These are phyloP conservation scores for Cephalotrichum gorgonifer DNA, from an alignment of 2,329 filamentous ascomycete species.

Conservation along the genomic window DNA sequence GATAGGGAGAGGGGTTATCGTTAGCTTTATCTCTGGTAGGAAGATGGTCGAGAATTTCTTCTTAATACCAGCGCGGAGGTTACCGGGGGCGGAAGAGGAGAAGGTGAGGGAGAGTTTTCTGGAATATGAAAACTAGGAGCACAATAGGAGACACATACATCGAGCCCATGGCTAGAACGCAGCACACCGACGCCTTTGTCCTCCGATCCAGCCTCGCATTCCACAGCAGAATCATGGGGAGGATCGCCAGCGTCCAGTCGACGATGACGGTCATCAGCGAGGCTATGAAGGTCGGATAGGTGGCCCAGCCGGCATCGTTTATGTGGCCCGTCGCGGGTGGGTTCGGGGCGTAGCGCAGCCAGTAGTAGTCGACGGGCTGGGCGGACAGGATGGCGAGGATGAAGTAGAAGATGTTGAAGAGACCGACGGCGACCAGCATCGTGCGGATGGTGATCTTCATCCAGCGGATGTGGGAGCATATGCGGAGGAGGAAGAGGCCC, in stretches of 20 bases:
- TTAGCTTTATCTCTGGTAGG: not conserved
- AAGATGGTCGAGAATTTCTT: not conserved
- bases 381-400: conserved; percentile 28
- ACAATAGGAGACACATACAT: too few relatives aligned
- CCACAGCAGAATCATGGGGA: too few relatives aligned
- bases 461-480: conserved; percentile 18
- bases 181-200: too few relatives aligned
- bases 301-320: not conserved
- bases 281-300: not conserved
- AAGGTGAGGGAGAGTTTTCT: too few relatives aligned
- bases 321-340: not conserved
- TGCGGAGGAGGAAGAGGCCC: conserved; percentile 26
- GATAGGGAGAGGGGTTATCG: not conserved
- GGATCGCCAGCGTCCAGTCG: too few relatives aligned
- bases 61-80: not conserved
- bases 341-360: conserved; percentile 20
- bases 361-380: conserved; percentile 24
- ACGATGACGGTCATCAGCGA: too few relatives aligned
- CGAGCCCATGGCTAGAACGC: too few relatives aligned
- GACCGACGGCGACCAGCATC: conserved; percentile 17
- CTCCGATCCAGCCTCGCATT: too few relatives aligned
- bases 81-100: not conserved
- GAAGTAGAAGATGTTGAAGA: conserved; percentile 23
- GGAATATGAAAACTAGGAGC: too few relatives aligned
- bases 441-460: conserved; percentile 22